Conservation (phyloP, 345 rosid genomes). For the Linum usitatissimum region DNA sequence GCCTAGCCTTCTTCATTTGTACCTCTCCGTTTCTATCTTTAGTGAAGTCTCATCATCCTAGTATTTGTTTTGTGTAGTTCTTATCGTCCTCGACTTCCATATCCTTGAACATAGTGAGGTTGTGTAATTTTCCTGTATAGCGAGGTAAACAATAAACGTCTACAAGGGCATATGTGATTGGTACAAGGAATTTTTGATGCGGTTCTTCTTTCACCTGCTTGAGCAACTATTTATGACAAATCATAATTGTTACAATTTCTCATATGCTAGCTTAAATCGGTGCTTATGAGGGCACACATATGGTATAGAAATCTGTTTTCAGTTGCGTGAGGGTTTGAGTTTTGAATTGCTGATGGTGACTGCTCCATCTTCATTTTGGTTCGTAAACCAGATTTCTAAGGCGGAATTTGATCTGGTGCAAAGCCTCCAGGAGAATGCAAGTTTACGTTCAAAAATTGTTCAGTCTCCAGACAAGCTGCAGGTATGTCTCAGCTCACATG, state of each 20-base stretch:
- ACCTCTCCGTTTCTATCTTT: not conserved
- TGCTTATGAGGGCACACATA: not conserved
- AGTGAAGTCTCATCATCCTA: not conserved
- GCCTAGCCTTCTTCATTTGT: not conserved
- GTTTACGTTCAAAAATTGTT: slow-evolving; percentile 66
- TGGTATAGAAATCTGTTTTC: not conserved
- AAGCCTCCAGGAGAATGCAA: slow-evolving; percentile 77
- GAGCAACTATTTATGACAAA: too few relatives aligned
- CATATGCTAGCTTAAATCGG: not conserved
- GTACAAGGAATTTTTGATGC: not conserved
- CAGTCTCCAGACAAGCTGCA: slow-evolving; percentile 91
- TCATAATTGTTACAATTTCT: too few relatives aligned
- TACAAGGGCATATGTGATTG: not conserved
- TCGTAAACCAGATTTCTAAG: slow-evolving; percentile 44
- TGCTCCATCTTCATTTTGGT: slow-evolving; percentile 8
- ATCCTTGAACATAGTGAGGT: not conserved
- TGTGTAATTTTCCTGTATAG: not conserved
- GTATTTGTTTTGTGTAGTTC: not conserved
- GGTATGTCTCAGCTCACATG: slow-evolving; percentile 26
- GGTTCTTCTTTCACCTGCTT: not conserved
- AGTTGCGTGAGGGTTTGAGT: not conserved
- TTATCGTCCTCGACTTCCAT: not conserved
- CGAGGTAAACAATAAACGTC: not conserved
- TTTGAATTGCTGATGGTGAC: slow-evolving; percentile 2
- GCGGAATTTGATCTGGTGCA: slow-evolving; percentile 74